Percentiles rank a stretch among this genome's conserved stretches.
phyloP scores from a whole-genome alignment of 2,329 filamentous ascomycete species.

The Epicoccum nigrum region DNA sequence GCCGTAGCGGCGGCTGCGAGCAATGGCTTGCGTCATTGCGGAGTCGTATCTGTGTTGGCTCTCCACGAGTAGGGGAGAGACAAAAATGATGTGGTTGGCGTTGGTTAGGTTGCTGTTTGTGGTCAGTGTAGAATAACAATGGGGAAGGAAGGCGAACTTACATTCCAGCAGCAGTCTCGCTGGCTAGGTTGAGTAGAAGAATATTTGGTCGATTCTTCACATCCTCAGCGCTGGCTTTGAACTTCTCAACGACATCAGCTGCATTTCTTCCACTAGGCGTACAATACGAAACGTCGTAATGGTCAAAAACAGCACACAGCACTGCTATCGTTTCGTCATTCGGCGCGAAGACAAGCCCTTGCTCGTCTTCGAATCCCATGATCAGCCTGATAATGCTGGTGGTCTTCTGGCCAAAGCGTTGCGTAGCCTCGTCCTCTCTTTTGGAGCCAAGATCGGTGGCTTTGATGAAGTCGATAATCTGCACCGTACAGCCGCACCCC shows the following conservation, averaged over 20 bases:
- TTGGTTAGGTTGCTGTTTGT: constrained; percentile 62
- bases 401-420: constrained; percentile 39
- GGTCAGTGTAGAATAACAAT: not conserved
- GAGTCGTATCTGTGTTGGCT: constrained; percentile 62
- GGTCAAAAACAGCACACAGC: constrained; percentile 26
- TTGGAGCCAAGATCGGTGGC: constrained; percentile 26
- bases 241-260: constrained; percentile 34
- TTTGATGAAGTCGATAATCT: constrained; percentile 28
- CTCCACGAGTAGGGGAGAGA: constrained; percentile 60
- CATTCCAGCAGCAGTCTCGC: constrained; percentile 65
- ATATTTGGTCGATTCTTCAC: constrained; percentile 51
- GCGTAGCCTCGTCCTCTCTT: constrained; percentile 26
- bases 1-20: constrained; percentile 63
- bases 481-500: constrained; percentile 27
- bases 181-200: constrained; percentile 63
- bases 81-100: constrained; percentile 69
- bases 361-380: constrained; percentile 47
- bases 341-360: constrained; percentile 39
- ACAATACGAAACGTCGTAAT: constrained; percentile 24
- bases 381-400: constrained; percentile 39
- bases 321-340: constrained; percentile 25
- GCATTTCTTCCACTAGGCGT: constrained; percentile 18
- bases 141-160: constrained; percentile 43
- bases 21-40: constrained; percentile 68
- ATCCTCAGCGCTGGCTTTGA: constrained; percentile 31